Base-by-base conservation (phyloP, 805 yeast species). In the Teunomyces pallodes region DNA sequence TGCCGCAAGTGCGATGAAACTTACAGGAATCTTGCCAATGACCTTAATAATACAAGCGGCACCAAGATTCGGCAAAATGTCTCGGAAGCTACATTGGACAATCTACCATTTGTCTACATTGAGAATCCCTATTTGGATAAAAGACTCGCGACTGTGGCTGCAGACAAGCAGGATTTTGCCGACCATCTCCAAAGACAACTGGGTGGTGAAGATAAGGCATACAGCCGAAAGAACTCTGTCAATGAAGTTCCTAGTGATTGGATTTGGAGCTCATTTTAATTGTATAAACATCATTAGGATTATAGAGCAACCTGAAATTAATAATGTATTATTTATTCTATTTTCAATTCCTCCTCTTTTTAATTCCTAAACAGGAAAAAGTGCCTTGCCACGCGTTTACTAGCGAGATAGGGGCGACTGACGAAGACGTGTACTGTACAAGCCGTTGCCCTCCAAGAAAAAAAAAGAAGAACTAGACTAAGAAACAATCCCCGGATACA, bases 251-350 rank as follows among this genome's bases (percentile, higher is more conserved):
- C 48, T 1, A 47, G 55, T 28, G 80, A 77, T 59, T 77, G 82
- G 82, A 72, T 69, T 26, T 77, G 82, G 82, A 76, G 82, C 56
- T 75, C 81, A 5, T 76, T 77, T 55, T 76, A 53, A 14, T 17
- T 32, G 14, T 20, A 17, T 4, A 17, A 17, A 17, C 5, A 20
- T 20, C 24, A 20, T 20, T 20, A 20, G 24, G 24, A 6, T 10
- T 32, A 13, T 32, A 32, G 35, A 32, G 35, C 24, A 5, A 32
- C 35, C 35, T n/a, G 35, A 13, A 32, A 32, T 32, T 32, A 13
- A 5, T 32, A 32, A 13, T 20, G 24, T 3, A 32, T 32, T 14
- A 32, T 14, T 13, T n/a, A n/a, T n/a, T 32, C 17, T 32, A 32
- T 32, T 32, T 32, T 14, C 35, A 7, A 13, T 31, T 29, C 12